A percentile compares a stretch with the other conserved stretches of the same genome.
Conservation (phyloP, 2,329 filamentous ascomycete species). For the Neofusicoccum laricinum region DNA sequence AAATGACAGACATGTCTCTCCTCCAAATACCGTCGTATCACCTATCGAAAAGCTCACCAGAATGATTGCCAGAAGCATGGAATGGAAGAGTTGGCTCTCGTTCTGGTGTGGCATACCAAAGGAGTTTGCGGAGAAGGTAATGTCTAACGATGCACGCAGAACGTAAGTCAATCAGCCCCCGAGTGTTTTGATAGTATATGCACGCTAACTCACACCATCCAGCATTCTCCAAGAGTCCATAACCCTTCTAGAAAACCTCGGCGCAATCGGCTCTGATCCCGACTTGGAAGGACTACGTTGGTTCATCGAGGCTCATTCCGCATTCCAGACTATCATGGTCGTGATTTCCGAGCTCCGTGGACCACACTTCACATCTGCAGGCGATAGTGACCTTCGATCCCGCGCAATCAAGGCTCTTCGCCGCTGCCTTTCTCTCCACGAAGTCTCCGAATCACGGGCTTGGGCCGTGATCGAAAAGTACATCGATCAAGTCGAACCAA, state of each 20-base stretch:
- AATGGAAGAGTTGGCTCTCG: constrained; percentile 1
- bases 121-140: not conserved
- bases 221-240: not conserved
- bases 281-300: constrained; percentile 22
- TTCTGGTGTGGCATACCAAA: not conserved
- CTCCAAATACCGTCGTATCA: not conserved
- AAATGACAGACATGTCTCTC: not conserved
- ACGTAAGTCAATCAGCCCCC: not conserved
- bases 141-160: not conserved
- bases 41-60: not conserved
- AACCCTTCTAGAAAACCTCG: not conserved
- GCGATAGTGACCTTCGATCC: not conserved
- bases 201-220: too few relatives aligned
- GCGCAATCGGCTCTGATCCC: not conserved
- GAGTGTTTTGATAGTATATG: too few relatives aligned
- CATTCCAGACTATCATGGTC: constrained; percentile 30
- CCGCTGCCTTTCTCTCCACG: not conserved
- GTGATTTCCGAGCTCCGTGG: constrained; percentile 35
- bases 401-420: not conserved
- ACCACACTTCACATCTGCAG: constrained; percentile 9
- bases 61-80: not conserved
- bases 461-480: not conserved
- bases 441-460: not conserved
- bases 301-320: constrained; percentile 28
- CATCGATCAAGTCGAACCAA: not conserved